Percentiles rank a stretch among this genome's conserved stretches.
Conservation (phyloP, 495 filamentous ascomycete species). For the Beverwykella pulmonaria region DNA sequence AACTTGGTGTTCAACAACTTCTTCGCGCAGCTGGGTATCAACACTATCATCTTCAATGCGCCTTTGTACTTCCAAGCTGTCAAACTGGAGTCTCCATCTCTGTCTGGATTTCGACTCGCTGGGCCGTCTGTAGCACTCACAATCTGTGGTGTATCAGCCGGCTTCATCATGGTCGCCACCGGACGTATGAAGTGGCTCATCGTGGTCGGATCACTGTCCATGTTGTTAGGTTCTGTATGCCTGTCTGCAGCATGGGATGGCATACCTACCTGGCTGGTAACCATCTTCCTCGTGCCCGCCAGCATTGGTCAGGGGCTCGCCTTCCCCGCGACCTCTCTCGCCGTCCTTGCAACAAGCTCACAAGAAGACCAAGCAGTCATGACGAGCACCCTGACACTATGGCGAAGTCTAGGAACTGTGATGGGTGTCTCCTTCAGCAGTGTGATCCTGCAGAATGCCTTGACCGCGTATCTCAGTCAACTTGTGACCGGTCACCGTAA, state of each 20-base stretch:
- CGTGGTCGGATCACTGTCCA: slow-evolving; percentile 57
- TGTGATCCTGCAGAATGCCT: slow-evolving; percentile 73
- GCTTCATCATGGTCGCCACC: slow-evolving; percentile 70
- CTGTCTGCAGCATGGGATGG: slow-evolving; percentile 57
- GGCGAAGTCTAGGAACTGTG: slow-evolving; percentile 68
- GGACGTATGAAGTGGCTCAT: slow-evolving; percentile 66
- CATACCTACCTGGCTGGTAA: slow-evolving; percentile 61
- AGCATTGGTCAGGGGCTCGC: slow-evolving; percentile 68
- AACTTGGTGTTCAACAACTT: slow-evolving; percentile 72
- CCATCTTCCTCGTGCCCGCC: slow-evolving; percentile 63
- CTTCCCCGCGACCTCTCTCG: slow-evolving; percentile 66
- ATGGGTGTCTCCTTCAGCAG: slow-evolving; percentile 72
- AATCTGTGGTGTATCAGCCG: slow-evolving; percentile 61
- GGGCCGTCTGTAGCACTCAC: slow-evolving; percentile 62
- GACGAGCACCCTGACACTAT: slow-evolving; percentile 69
- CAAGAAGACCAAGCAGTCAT: slow-evolving; percentile 76
- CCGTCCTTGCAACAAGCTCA: slow-evolving; percentile 66
- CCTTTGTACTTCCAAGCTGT: slow-evolving; percentile 82
- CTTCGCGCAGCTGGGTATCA: slow-evolving; percentile 63
- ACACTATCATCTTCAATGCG: slow-evolving; percentile 75
- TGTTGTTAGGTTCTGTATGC: slow-evolving; percentile 58
- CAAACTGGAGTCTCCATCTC: slow-evolving; percentile 69
- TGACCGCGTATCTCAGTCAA: slow-evolving; percentile 60
- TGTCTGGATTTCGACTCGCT: slow-evolving; percentile 71
- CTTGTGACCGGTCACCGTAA: slow-evolving; percentile 60